Evolutionary conservation across 768 basidiomycete species (phyloP).

Genomic region (Crassisporium funariophilum): DNA sequence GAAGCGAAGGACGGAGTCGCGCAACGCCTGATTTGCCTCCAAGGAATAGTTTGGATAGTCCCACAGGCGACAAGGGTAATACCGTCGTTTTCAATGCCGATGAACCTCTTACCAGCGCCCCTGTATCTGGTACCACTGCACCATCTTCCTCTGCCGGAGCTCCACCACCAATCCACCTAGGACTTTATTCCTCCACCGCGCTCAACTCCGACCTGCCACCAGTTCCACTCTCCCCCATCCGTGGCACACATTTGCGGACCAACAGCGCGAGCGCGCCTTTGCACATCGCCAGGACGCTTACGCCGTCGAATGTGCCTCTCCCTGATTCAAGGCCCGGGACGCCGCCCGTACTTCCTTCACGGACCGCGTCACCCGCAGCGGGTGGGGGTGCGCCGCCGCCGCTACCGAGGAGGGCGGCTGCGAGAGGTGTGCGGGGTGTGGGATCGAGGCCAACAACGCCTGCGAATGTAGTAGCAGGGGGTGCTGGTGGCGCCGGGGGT

Average conservation of each 20-base stretch:
- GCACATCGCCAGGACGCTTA: conserved; percentile 17
- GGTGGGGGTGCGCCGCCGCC: conserved; percentile 48
- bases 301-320: conserved; percentile 40
- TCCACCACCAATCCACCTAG: conserved; percentile 7
- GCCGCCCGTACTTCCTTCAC: conserved; percentile 31
- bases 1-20: conserved; percentile 40
- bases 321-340: conserved; percentile 49
- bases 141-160: not conserved
- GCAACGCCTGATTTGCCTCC: conserved; percentile 9
- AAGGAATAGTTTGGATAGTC: conserved; percentile 1
- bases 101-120: not conserved
- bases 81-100: too few species aligned
- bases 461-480: conserved; percentile 8
- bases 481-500: conserved; percentile 8
- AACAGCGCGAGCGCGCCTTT: conserved; percentile 16
- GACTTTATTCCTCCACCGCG: conserved; percentile 3
- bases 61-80: not conserved
- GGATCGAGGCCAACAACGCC: conserved; percentile 32
- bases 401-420: conserved; percentile 66
- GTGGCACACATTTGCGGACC: conserved; percentile 4
- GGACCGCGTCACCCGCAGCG: conserved; percentile 40
- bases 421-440: conserved; percentile 41
- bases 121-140: conserved; percentile 1
- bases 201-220: conserved; percentile 10
- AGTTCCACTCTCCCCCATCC: conserved; percentile 9